Evolutionary conservation across 495 filamentous ascomycete species (phyloP), one percentile per base, ranked within the genome.

Genomic region (Talaromyces adpressus): DNA sequence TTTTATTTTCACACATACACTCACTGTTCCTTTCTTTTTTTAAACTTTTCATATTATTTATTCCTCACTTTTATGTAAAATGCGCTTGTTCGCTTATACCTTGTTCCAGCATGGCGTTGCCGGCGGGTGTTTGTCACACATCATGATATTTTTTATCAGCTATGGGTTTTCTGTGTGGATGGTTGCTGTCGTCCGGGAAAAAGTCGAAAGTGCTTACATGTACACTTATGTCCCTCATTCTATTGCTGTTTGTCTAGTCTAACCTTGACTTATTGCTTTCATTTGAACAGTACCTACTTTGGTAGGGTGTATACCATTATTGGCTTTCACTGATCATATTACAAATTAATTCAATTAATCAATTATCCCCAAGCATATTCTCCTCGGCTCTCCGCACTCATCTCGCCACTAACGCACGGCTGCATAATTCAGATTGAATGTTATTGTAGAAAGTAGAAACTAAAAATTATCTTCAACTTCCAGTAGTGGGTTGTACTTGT

Each of bases 51-150:
- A 64, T 54, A 34, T 27, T 32, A 32, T 30, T n/a, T 16, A 57
- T n/a, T 57, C 0, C 30, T 32, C n/a, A 29, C 49, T 20, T 20
- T 52, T 29, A n/a, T 58, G 3, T 49, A 41, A 11, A 29, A 9
- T 60, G 22, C 8, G 11, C 58, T 34, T 53, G 27, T 51, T 34
- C 45, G 25, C 29, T 62, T 52, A 62, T 25, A 62, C 14, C 58
- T 52, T 34, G 34, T 51, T 62, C 41, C 45, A 62, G 60, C 60
- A 62, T 52, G 60, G 60, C 45, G 60, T 61, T 61, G 34, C 29
- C 60, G 60, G 60, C 45, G 9, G 60, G 47, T 30, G 29, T 62
- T 52, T 53, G 4, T 62, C 27, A 62, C 27, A 36, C 9, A 60
- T 16, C 30, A 60, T 45, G 58, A 29, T 25, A 3, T 47, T 47